Base-by-base conservation (phyloP, 192 early-diverging fungal species). In the Coemansia sp. region DNA sequence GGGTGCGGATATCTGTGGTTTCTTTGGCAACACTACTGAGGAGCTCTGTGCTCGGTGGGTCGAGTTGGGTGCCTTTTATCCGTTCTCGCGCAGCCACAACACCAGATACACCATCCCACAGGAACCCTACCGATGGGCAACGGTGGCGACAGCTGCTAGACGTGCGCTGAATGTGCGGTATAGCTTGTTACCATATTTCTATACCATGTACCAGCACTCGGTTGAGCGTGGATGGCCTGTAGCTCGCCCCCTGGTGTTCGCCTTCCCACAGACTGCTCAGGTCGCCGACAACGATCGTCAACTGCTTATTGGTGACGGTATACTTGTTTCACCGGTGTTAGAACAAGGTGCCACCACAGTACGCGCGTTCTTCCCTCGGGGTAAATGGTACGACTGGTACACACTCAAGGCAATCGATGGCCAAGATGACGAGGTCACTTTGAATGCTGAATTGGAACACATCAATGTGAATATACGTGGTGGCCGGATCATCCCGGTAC, bases 1-100 rank as follows among this genome's bases (percentile, higher is more conserved):
- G 2, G 87, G 87, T 14, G 57, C 87, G 11, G 87, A 89, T 56
- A 81, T 89, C 26, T 84, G 87, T 49, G 87, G 87, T 8, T 89
- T 89, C 61, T 72, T 67, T 15, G 64, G 65, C 3, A 67, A 81
- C 22, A 61, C 81, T 0, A 78, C 78, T 1, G 82, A 85, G 49
- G 78, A 85, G 39, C 68, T 89, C 17, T 84, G 82, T 33, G 77
- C 79, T 1, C 67, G 87, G 18, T 89, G 85, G 85, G 64, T 70
- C 13, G 67, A 83, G 53, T 46, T 87, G 1, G 85, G 84, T 28
- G 59, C 82, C 4, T 80, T 84, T 30, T 81, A 80, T 33, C 85
- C 85, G 2, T 85, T 85, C 37, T 55, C 80, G 20, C 61, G 87
- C 15, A 81, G 81, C 55, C 87, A 89, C 50, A 89, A 87, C 41